phyloP scores from a whole-genome alignment of 2,329 filamentous ascomycete genomes.

The Ophiostoma quercus region DNA sequence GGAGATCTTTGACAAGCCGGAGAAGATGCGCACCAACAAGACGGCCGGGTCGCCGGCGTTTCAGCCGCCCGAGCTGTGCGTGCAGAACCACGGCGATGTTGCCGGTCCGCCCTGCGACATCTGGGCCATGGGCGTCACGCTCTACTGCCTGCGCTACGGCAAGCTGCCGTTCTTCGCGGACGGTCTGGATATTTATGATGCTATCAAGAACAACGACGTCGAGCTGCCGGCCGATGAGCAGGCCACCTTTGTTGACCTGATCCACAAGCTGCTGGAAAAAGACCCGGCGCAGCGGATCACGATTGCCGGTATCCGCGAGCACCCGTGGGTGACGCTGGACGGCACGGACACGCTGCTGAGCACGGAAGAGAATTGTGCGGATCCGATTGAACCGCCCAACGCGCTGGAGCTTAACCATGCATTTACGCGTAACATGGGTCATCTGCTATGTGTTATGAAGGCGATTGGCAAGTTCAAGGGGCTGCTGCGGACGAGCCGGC shows the following conservation, averaged over 20 bases:
- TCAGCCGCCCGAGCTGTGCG: conserved; percentile 85
- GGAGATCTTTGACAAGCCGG: conserved; percentile 87
- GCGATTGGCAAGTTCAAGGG: conserved; percentile 85
- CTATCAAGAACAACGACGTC: conserved; percentile 69
- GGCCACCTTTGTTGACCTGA: conserved; percentile 66
- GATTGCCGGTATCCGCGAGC: conserved; percentile 76
- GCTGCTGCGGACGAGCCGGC: conserved; percentile 48
- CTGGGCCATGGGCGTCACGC: conserved; percentile 95
- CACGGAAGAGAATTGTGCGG: conserved; percentile 77
- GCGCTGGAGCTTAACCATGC: conserved; percentile 85
- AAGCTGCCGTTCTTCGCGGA: conserved; percentile 74
- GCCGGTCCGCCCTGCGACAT: conserved; percentile 89
- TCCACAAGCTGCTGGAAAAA: conserved; percentile 72
- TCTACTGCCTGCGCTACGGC: conserved; percentile 90
- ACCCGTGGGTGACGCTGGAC: conserved; percentile 84
- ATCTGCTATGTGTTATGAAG: conserved; percentile 84
- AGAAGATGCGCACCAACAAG: conserved; percentile 86
- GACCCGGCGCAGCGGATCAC: conserved; percentile 76
- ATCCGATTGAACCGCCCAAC: conserved; percentile 76
- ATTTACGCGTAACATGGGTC: conserved; percentile 83
- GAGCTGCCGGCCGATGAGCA: conserved; percentile 59
- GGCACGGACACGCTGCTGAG: conserved; percentile 74
- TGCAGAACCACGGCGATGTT: conserved; percentile 77
- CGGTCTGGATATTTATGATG: conserved; percentile 82
- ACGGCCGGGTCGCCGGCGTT: conserved; percentile 94